phyloP scores from a whole-genome alignment of 805 yeast genomes.

The Ogataea parapolymorpha region DNA sequence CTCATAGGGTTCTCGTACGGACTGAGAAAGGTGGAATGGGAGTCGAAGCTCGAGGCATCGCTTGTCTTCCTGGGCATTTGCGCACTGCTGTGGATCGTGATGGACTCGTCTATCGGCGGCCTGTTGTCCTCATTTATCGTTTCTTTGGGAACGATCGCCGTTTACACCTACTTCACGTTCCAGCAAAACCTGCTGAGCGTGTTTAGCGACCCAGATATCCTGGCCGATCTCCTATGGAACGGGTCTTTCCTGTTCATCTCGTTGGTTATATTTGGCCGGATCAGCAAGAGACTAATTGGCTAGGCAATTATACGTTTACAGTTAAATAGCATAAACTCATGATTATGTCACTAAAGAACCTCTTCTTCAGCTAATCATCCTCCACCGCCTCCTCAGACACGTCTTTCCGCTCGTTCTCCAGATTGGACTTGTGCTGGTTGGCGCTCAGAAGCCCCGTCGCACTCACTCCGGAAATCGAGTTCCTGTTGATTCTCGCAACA shows the following conservation, averaged over 20 bases:
- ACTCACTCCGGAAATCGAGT: constrained; percentile 50
- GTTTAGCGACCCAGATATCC: constrained; percentile 12
- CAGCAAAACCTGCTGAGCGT: background rate
- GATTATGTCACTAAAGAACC: constrained; percentile 5
- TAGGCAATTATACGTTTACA: constrained; percentile 6
- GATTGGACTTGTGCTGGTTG: constrained; percentile 49
- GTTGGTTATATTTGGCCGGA: constrained; percentile 61
- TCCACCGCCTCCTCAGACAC: constrained; percentile 23
- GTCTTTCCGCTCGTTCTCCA: constrained; percentile 49
- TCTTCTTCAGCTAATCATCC: constrained; percentile 12
- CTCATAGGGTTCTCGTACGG: constrained; percentile 71
- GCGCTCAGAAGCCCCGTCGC: constrained; percentile 38
- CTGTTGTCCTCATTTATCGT: constrained; percentile 20
- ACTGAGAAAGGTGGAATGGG: constrained; percentile 67
- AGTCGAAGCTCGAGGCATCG: constrained; percentile 60
- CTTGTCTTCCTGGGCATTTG: constrained; percentile 60
- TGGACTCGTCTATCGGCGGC: constrained; percentile 26
- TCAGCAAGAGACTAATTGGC: constrained; percentile 39
- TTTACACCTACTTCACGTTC: constrained; percentile 11
- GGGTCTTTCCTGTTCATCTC: constrained; percentile 68
- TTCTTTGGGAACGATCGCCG: constrained; percentile 15
- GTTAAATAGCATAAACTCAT: constrained; percentile 5
- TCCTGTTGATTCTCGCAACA: constrained; percentile 57
- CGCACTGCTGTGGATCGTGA: constrained; percentile 58
- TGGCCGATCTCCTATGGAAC: constrained; percentile 49